These are phyloP conservation scores for Ascoidea asiatica DNA, from an alignment of 805 yeast genomes.

Conservation along the genomic window DNA sequence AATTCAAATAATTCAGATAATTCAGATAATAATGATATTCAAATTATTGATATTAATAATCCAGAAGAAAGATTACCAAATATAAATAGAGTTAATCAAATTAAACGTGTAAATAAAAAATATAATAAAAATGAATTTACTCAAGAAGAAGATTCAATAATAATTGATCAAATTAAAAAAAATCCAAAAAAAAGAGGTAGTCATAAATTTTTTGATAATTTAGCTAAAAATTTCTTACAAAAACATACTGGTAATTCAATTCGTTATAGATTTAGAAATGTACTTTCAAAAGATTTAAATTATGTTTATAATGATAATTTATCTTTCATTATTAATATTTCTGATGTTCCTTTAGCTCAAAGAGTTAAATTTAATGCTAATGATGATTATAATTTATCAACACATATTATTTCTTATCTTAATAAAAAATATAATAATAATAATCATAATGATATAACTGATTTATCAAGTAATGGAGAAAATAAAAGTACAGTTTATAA, in stretches of 20 bases:
- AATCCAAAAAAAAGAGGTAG: slow-evolving; percentile 38
- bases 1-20: too few relatives aligned
- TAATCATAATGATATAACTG: background rate
- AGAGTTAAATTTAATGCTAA: slow-evolving; percentile 55
- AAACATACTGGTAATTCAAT: slow-evolving; percentile 71
- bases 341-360: slow-evolving; percentile 31
- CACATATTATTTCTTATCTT: background rate
- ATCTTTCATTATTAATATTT: slow-evolving; percentile 20
- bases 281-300: slow-evolving; percentile 24
- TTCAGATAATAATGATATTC: too few relatives aligned
- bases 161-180: background rate
- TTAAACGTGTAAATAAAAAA: background rate
- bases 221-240: slow-evolving; percentile 36
- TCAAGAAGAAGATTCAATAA: background rate
- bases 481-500: too few relatives aligned
- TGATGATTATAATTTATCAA: slow-evolving; percentile 53
- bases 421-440: too few relatives aligned
- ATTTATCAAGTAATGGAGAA: too few relatives aligned
- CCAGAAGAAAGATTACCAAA: too few relatives aligned
- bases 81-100: background rate
- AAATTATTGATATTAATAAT: too few relatives aligned
- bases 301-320: slow-evolving; percentile 37
- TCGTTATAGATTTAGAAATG: slow-evolving; percentile 43
- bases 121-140: background rate
- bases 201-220: slow-evolving; percentile 52